Base-by-base conservation (phyloP, 345 rosid species). In the Eucalyptus victrix region DNA sequence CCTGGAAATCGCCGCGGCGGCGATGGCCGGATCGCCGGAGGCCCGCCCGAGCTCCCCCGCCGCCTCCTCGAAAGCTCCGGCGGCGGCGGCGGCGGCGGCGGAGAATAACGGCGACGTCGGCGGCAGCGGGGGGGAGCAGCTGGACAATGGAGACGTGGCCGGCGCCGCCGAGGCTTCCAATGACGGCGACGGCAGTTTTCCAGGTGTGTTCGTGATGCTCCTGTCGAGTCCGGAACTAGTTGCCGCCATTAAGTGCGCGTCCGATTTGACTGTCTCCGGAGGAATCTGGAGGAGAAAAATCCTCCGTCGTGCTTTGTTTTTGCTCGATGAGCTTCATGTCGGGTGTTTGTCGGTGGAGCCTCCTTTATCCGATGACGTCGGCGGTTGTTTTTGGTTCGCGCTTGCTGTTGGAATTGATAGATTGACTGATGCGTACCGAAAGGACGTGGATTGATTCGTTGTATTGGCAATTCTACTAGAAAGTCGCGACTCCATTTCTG, bases 11-110 rank as follows among this genome's bases (percentile, higher is more conserved):
- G 85, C 85, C 12, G 47, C 83, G 30, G 83, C 28, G 26, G 86
- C 89, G 91, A 95, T 94, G 96, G 93, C 91, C 88, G 95, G 93
- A 62, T 90, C 95, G 45, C 92, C 91, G 90, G 95, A 87, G 88
- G 91, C 91, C 69, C 93, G 90, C 28, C 34, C 81, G 26, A 87
- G 58, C 53, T 80, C 91, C 7, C 87, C 51, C 21, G 34, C 87
- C 62, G 44, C 49, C 80, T 40, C 32, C 50, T 67, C 42, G 42
- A 34, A 69, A 40, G 86, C 30, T 26, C 87, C 49, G 80, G 87
- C n/a, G 69, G 17, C n/a, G 23, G 87, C 32, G 69, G 18, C 30
- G 23, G 88, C n/a, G 69, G 18, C 49, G 60, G 89, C 11, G 72
- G 28, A 14, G 1, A 65, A 47, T 37, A 4, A 54, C 30, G 86